Conservation (phyloP, 2,329 filamentous ascomycete species). For the Diaporthe aspalathi region DNA sequence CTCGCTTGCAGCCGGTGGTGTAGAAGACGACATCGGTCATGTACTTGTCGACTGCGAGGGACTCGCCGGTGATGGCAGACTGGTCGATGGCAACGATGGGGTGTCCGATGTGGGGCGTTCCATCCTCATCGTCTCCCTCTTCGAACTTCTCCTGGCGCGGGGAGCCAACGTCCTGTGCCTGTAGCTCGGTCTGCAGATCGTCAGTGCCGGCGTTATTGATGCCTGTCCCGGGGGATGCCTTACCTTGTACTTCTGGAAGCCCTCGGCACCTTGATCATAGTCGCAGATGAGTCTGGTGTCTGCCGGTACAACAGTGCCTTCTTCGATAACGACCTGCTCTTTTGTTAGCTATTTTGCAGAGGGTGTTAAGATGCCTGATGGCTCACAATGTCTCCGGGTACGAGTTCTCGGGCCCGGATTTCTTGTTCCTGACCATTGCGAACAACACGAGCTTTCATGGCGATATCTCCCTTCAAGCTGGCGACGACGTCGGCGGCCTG, state of each 20-base stretch:
- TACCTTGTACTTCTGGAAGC: slow-evolving; percentile 45
- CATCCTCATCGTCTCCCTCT: slow-evolving; percentile 62
- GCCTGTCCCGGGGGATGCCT: not conserved
- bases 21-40: slow-evolving; percentile 83
- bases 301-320: slow-evolving; percentile 75
- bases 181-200: slow-evolving; percentile 50
- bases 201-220: slow-evolving; percentile 42
- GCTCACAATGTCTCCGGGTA: slow-evolving; percentile 74
- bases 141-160: slow-evolving; percentile 67
- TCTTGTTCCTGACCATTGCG: slow-evolving; percentile 74
- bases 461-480: slow-evolving; percentile 78
- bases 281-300: slow-evolving; percentile 78
- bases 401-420: slow-evolving; percentile 76
- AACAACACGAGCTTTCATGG: slow-evolving; percentile 75
- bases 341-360: not conserved
- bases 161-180: slow-evolving; percentile 72
- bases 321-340: slow-evolving; percentile 67
- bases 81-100: slow-evolving; percentile 67
- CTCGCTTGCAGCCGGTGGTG: slow-evolving; percentile 85
- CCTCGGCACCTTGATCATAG: slow-evolving; percentile 74
- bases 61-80: slow-evolving; percentile 80
- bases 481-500: slow-evolving; percentile 80
- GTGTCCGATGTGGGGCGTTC: slow-evolving; percentile 70
- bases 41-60: slow-evolving; percentile 82
- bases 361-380: no score